Conservation (phyloP, 805 yeast genomes). For the Geotrichum ghanense region DNA sequence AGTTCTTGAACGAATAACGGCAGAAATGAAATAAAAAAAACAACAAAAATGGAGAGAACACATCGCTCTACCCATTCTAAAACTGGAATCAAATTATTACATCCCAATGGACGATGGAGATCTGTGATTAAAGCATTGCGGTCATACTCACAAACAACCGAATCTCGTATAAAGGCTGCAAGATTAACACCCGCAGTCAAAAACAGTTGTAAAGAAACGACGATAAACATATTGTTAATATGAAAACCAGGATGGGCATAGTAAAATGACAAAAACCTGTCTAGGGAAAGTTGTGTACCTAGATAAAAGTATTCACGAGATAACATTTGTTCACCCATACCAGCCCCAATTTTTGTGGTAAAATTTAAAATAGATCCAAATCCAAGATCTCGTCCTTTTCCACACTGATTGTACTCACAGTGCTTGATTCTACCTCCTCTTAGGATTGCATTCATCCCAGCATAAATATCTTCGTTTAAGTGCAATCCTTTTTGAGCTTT, state of each 20-base stretch:
- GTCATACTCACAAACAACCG: constrained; percentile 51
- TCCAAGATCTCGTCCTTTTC: constrained; percentile 79
- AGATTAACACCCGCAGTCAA: constrained; percentile 47
- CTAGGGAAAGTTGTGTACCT: constrained; percentile 66
- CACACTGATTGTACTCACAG: constrained; percentile 76
- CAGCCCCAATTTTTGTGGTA: constrained; percentile 79
- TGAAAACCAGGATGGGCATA: constrained; percentile 86
- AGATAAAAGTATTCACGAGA: constrained; percentile 73
- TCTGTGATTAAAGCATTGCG: constrained; percentile 50
- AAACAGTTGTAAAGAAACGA: constrained; percentile 55
- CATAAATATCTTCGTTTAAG: constrained; percentile 76
- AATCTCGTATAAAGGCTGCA: constrained; percentile 50
- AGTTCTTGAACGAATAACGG: constrained; percentile 71
- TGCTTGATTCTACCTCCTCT: constrained; percentile 81
- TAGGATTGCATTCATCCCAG: constrained; percentile 69
- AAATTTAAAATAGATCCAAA: constrained; percentile 74
- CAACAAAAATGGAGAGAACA: constrained; percentile 61
- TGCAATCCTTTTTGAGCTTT: constrained; percentile 78
- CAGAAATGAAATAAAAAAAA: constrained; percentile 61
- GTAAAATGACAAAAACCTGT: constrained; percentile 67
- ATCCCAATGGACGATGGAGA: constrained; percentile 53
- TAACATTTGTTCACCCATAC: constrained; percentile 82
- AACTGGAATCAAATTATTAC: constrained; percentile 60
- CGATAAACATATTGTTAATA: constrained; percentile 63
- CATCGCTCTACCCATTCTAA: constrained; percentile 65